Evolutionary conservation across 306 rosid species (phyloP).

Genomic region (Ochetophila trinervis): DNA sequence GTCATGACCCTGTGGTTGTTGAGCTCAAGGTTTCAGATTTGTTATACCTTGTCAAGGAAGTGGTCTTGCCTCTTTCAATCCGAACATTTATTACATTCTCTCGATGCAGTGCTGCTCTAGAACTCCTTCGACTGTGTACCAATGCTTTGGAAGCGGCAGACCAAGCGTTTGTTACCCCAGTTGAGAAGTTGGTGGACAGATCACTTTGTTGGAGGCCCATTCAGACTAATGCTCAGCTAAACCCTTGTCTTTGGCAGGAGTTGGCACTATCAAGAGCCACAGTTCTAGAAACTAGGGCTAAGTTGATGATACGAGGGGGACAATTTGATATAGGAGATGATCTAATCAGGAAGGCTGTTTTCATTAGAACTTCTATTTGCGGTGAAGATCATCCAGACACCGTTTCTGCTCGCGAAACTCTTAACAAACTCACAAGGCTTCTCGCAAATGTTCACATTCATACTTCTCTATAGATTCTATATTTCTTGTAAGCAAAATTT

Average conservation of each 20-base stretch:
- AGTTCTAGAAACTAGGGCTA: slow-evolving; percentile 78
- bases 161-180: slow-evolving; percentile 74
- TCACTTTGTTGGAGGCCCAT: slow-evolving; percentile 79
- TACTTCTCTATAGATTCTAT: slow-evolving; percentile 57
- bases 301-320: slow-evolving; percentile 85
- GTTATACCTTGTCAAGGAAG: slow-evolving; percentile 54
- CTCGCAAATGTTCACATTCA: slow-evolving; percentile 60
- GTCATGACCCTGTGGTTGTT: slow-evolving; percentile 67
- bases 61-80: slow-evolving; percentile 72
- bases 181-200: slow-evolving; percentile 74
- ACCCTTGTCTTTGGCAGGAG: slow-evolving; percentile 90
- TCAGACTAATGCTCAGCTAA: slow-evolving; percentile 76
- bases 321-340: slow-evolving; percentile 78
- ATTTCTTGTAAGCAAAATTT: slow-evolving; percentile 38
- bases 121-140: slow-evolving; percentile 78
- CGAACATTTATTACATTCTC: slow-evolving; percentile 74
- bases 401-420: slow-evolving; percentile 69
- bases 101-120: slow-evolving; percentile 67
- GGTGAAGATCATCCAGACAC: slow-evolving; percentile 89
- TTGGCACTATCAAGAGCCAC: slow-evolving; percentile 75
- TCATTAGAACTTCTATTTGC: slow-evolving; percentile 75
- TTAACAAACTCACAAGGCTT: slow-evolving; percentile 75
- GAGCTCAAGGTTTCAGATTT: slow-evolving; percentile 69
- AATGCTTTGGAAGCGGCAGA: slow-evolving; percentile 80
- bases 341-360: slow-evolving; percentile 74